These are phyloP conservation scores for Exserohilum turcica DNA, from an alignment of 2,329 filamentous ascomycete genomes.

Conservation along the genomic window DNA sequence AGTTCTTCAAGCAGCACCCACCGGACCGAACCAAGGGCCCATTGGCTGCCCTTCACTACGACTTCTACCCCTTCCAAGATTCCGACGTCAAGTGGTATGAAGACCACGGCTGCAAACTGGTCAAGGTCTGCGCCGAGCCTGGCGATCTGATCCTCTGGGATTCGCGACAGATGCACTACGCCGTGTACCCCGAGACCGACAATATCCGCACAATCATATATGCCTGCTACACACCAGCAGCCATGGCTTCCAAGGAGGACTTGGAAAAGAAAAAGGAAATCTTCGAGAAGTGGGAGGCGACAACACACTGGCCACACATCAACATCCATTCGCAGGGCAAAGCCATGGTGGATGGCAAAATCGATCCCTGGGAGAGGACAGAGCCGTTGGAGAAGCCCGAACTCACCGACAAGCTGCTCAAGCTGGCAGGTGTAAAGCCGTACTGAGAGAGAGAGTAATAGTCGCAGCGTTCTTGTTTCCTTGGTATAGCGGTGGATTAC, in stretches of 20 bases:
- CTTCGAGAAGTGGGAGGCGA: constrained; percentile 17
- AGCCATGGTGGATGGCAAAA: constrained; percentile 15
- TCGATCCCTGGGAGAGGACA: constrained; percentile 17
- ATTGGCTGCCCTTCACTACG: constrained; percentile 11
- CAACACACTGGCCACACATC: constrained; percentile 29
- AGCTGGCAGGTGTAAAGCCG: constrained; percentile 21
- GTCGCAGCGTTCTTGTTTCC: not conserved
- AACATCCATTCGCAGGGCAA: constrained; percentile 21
- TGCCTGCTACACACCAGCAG: constrained; percentile 23
- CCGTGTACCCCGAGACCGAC: constrained; percentile 18
- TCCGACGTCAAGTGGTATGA: constrained; percentile 52
- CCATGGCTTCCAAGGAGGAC: constrained; percentile 21
- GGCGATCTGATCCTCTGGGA: constrained; percentile 57
- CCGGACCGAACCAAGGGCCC: constrained; percentile 21
- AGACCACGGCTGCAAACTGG: constrained; percentile 46
- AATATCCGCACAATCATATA: constrained; percentile 23
- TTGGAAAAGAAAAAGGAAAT: constrained; percentile 19
- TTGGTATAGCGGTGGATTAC: not conserved
- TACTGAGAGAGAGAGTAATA: constrained; percentile 3
- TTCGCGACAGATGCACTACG: constrained; percentile 55
- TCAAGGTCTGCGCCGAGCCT: constrained; percentile 51
- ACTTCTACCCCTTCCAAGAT: constrained; percentile 49
- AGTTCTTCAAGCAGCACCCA: constrained; percentile 15
- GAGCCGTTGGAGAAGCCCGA: constrained; percentile 27
- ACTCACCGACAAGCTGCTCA: constrained; percentile 22